These are phyloP conservation scores for Reutealis trisperma DNA, from an alignment of 345 rosid species.

Conservation along the genomic window DNA sequence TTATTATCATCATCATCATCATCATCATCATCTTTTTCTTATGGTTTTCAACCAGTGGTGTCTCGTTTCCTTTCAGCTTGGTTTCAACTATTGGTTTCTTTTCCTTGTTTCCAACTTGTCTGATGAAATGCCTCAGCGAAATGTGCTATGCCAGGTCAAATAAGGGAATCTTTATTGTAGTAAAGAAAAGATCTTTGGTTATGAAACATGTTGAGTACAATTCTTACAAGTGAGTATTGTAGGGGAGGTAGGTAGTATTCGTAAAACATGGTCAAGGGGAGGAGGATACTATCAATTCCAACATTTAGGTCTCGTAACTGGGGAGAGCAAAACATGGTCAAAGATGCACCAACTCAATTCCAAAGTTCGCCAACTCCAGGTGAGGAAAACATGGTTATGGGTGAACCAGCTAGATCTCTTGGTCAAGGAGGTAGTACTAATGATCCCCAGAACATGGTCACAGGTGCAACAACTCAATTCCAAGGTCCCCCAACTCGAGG, in stretches of 20 bases:
- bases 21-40: background rate
- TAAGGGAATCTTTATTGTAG: conserved; percentile 51
- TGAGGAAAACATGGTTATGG: too few relatives aligned
- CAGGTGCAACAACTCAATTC: too few relatives aligned
- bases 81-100: conserved; percentile 38
- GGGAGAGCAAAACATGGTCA: conserved; percentile 44
- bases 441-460: too few relatives aligned
- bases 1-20: background rate
- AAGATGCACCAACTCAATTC: too few relatives aligned
- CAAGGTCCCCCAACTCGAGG: too few relatives aligned
- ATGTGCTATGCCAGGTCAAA: conserved; percentile 23
- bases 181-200: conserved; percentile 76
- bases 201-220: conserved; percentile 86
- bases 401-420: too few relatives aligned
- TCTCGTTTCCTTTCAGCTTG: conserved; percentile 7
- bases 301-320: too few relatives aligned
- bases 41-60: conserved; percentile 35
- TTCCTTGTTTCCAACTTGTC: background rate
- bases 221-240: conserved; percentile 61
- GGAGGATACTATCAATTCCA: conserved; percentile 10
- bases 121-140: conserved; percentile 1
- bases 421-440: too few relatives aligned
- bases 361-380: too few relatives aligned
- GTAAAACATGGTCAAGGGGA: conserved; percentile 50
- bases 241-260: conserved; percentile 33